Evolutionary conservation across 768 basidiomycete genomes (phyloP).

Genomic region (Psilocybe azurescens): DNA sequence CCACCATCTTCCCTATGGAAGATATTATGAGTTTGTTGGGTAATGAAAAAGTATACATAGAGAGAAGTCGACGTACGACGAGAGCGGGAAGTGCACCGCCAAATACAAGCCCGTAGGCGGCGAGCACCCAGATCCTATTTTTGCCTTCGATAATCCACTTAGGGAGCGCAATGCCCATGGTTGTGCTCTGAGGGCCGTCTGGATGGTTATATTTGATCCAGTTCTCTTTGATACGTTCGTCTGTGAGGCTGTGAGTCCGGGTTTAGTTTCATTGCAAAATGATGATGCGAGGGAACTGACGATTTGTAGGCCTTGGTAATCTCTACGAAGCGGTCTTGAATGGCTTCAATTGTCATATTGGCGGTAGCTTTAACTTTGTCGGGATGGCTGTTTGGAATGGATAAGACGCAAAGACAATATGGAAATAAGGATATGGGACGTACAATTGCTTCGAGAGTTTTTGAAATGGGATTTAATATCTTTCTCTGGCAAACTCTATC

Average conservation of each 20-base stretch:
- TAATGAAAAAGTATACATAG: background rate
- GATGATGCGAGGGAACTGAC: constrained; percentile 42
- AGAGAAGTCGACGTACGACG: constrained; percentile 53
- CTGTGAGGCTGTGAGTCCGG: constrained; percentile 70
- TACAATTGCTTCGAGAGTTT: constrained; percentile 88
- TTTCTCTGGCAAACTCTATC: constrained; percentile 74
- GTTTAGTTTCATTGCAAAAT: background rate
- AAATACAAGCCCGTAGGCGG: constrained; percentile 85
- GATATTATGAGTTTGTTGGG: too few relatives aligned
- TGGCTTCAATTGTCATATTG: constrained; percentile 87
- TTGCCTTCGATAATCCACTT: constrained; percentile 91
- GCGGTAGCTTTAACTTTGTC: constrained; percentile 89
- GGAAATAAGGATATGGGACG: constrained; percentile 21
- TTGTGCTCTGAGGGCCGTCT: constrained; percentile 93
- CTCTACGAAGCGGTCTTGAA: constrained; percentile 86
- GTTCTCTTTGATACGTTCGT: constrained; percentile 91
- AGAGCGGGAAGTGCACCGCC: constrained; percentile 85
- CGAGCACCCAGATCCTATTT: constrained; percentile 92
- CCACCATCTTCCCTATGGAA: constrained; percentile 68
- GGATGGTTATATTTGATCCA: constrained; percentile 91
- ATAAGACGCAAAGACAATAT: background rate
- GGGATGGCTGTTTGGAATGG: constrained; percentile 70
- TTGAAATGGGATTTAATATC: constrained; percentile 97
- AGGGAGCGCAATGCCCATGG: constrained; percentile 95
- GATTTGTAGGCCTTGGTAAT: constrained; percentile 98